Percentiles rank a stretch among this genome's conserved stretches.
These are phyloP conservation scores for Taphrina deformans DNA, from an alignment of 1,139 yeast genomes.

Conservation along the genomic window DNA sequence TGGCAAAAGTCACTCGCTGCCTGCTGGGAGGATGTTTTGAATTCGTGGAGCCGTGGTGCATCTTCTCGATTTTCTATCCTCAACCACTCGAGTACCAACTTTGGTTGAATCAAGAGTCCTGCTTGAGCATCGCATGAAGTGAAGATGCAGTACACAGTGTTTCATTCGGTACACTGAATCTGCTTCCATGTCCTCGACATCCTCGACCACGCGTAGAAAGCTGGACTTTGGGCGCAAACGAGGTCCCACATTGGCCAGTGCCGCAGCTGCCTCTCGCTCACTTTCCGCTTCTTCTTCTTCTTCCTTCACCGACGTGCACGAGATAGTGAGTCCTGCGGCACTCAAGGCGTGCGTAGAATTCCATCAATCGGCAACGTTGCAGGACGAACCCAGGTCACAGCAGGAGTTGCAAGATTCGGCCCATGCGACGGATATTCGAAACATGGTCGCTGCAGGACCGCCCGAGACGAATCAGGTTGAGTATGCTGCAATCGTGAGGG, in stretches of 20 bases:
- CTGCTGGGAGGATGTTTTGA: not conserved
- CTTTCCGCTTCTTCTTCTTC: not conserved
- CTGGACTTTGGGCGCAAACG: slow-evolving; percentile 6
- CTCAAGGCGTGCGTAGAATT: not conserved
- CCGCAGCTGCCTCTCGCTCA: not conserved
- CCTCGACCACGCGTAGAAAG: not conserved
- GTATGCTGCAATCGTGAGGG: slow-evolving; percentile 2
- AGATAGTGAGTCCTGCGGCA: not conserved
- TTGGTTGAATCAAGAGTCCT: no score
- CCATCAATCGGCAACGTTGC: not conserved
- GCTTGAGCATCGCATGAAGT: no score
- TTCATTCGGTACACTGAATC: no score
- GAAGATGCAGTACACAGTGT: no score
- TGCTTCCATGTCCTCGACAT: slow-evolving; percentile 1
- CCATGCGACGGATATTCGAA: not conserved
- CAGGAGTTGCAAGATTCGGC: not conserved
- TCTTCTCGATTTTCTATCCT: not conserved
- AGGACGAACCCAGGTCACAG: not conserved
- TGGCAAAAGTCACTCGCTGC: not conserved
- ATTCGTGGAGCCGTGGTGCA: not conserved
- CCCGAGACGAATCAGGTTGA: not conserved
- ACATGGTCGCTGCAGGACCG: slow-evolving; percentile 1
- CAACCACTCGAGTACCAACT: no score
- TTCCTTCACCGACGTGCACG: not conserved
- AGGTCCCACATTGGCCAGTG: slow-evolving; percentile 1